These are phyloP conservation scores for Lepiota venenata DNA, from an alignment of 768 basidiomycete genomes.

Conservation along the genomic window DNA sequence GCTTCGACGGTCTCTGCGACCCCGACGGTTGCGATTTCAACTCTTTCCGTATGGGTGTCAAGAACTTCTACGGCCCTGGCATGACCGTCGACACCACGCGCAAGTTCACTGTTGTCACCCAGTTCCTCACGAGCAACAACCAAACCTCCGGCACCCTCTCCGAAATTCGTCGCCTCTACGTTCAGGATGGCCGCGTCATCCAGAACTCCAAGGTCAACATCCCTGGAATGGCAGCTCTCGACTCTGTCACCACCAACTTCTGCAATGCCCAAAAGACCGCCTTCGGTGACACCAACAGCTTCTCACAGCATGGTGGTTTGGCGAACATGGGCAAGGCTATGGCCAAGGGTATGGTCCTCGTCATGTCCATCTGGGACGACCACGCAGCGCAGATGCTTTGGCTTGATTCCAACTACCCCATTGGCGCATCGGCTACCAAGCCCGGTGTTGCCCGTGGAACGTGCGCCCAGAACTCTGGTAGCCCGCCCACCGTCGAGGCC, in stretches of 20 bases:
- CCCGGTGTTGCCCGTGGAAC: conserved; percentile 44
- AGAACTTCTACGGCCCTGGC: conserved; percentile 35
- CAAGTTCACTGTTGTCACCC: conserved; percentile 26
- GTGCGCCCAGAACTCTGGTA: conserved; percentile 40
- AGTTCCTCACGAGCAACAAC: conserved; percentile 38
- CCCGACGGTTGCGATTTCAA: conserved; percentile 47
- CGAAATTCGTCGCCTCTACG: conserved; percentile 16
- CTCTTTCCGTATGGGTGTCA: conserved; percentile 42
- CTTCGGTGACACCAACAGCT: conserved; percentile 44
- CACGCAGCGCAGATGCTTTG: conserved; percentile 47
- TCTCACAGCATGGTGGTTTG: conserved; percentile 41
- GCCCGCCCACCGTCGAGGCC: conserved; percentile 37
- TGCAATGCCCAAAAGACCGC: conserved; percentile 44
- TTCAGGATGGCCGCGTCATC: conserved; percentile 35
- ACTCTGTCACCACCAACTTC: conserved; percentile 40
- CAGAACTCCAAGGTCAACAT: conserved; percentile 29
- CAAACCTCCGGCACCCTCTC: conserved; percentile 27
- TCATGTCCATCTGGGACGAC: conserved; percentile 48
- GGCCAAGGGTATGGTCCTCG: conserved; percentile 43
- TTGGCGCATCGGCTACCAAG: conserved; percentile 23
- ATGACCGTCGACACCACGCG: conserved; percentile 23
- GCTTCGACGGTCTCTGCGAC: conserved; percentile 33
- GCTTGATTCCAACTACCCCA: conserved; percentile 45
- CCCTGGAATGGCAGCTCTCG: conserved; percentile 26
- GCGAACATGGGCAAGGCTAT: conserved; percentile 32